Conservation (phyloP, 208 protist species). For the Blechomonas ayalai region DNA sequence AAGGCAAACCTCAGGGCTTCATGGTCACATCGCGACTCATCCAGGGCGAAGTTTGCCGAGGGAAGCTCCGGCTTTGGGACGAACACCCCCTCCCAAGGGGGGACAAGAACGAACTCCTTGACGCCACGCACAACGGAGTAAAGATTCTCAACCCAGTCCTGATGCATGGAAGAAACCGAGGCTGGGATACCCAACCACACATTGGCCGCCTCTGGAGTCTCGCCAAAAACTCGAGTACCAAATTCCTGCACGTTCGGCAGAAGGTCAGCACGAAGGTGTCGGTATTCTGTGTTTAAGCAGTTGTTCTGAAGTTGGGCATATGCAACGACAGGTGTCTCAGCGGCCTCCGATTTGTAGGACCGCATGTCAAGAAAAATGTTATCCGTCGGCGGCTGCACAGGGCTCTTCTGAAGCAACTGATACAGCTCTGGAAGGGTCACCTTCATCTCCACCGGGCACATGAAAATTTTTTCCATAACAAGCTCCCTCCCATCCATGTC, state of each 20-base stretch:
- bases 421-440: conserved; percentile 75
- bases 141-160: conserved; percentile 91
- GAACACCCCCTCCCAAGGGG: conserved; percentile 81
- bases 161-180: conserved; percentile 84
- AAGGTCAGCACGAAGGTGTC: conserved; percentile 61
- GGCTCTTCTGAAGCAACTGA: conserved; percentile 44
- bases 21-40: conserved; percentile 12
- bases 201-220: conserved; percentile 74
- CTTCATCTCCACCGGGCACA: conserved; percentile 69
- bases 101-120: conserved; percentile 87
- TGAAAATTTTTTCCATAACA: conserved; percentile 62
- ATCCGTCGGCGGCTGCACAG: conserved; percentile 19
- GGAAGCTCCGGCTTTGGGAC: conserved; percentile 76
- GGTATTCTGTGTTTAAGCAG: conserved; percentile 77
- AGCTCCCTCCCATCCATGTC: conserved; percentile 6
- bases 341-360: conserved; percentile 7
- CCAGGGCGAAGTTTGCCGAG: conserved; percentile 43
- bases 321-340: conserved; percentile 26
- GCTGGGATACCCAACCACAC: conserved; percentile 84
- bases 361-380: conserved; percentile 73
- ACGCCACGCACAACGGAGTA: conserved; percentile 85
- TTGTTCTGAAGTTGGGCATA: conserved; percentile 91
- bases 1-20: conserved; percentile 31
- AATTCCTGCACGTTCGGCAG: conserved; percentile 40
- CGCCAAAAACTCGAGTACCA: conserved; percentile 50